Conservation (phyloP, 1,139 yeast genomes). For the Suhomyces ambrosiae region DNA sequence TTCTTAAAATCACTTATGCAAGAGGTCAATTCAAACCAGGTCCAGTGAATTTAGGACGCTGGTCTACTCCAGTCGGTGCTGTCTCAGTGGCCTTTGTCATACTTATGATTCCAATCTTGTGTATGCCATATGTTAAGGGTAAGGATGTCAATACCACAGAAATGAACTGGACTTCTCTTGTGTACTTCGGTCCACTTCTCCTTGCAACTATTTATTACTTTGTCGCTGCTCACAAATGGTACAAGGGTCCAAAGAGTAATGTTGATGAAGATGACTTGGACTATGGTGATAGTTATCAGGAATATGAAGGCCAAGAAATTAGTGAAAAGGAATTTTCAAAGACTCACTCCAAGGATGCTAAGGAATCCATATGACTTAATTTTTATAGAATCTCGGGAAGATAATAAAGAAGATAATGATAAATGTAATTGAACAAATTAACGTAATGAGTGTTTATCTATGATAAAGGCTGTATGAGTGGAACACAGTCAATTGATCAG, state of each 20-base stretch:
- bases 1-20: conserved; percentile 60
- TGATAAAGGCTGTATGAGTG: no score
- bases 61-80: conserved; percentile 50
- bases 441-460: no score
- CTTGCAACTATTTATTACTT: conserved; percentile 54
- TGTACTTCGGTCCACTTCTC: conserved; percentile 65
- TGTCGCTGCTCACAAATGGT: conserved; percentile 63
- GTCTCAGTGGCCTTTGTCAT: conserved; percentile 50
- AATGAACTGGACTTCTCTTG: conserved; percentile 76
- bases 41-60: conserved; percentile 68
- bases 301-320: conserved; percentile 7
- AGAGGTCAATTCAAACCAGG: conserved; percentile 60
- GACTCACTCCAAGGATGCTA: conserved; percentile 5
- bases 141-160: conserved; percentile 43
- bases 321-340: conserved; percentile 4
- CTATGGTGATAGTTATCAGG: conserved; percentile 14
- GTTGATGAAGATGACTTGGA: conserved; percentile 40
- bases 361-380: conserved; percentile 4
- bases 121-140: conserved; percentile 62
- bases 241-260: conserved; percentile 69
- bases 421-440: background rate
- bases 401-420: conserved; percentile 1
- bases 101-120: conserved; percentile 66
- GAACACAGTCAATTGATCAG: no score
- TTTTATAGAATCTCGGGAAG: no score